phyloP scores from a whole-genome alignment of 2,329 filamentous ascomycete genomes.

The Aspergillus carbonarius region DNA sequence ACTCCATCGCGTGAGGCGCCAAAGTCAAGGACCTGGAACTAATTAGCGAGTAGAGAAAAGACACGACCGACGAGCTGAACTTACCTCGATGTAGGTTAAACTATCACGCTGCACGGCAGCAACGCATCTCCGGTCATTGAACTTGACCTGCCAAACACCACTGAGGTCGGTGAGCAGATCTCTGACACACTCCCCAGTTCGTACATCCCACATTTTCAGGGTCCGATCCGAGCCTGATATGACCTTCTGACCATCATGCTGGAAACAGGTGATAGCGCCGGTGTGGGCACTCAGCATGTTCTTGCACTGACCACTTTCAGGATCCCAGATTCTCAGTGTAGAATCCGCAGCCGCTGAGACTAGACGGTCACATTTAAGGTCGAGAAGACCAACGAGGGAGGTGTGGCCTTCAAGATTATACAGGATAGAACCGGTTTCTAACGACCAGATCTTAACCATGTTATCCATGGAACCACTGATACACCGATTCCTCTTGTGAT shows the following conservation, averaged over 20 bases:
- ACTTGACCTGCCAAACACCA: conserved; percentile 99
- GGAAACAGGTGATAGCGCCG: conserved; percentile 96
- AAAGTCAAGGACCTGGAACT: conserved; percentile 87
- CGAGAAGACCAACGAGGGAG: conserved; percentile 86
- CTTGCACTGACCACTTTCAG: conserved; percentile 85
- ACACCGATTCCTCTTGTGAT: conserved; percentile 87
- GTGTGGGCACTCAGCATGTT: conserved; percentile 90
- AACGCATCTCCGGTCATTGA: conserved; percentile 91
- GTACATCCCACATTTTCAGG: conserved; percentile 97
- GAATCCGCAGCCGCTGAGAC: conserved; percentile 95
- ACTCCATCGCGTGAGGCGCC: conserved; percentile 88
- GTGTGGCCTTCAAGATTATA: conserved; percentile 91
- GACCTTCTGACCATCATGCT: conserved; percentile 94
- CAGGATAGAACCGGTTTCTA: conserved; percentile 79
- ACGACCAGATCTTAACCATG: conserved; percentile 94
- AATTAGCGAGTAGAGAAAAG: conserved; percentile 16
- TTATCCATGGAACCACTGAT: conserved; percentile 99
- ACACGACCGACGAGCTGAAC: conserved; percentile 29
- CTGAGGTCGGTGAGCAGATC: conserved; percentile 90
- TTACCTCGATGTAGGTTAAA: conserved; percentile 92
- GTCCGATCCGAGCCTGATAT: conserved; percentile 95
- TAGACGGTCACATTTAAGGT: conserved; percentile 82
- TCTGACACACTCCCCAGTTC: conserved; percentile 85
- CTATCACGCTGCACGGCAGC: conserved; percentile 92
- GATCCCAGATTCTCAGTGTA: conserved; percentile 95